A percentile compares a stretch with the other conserved stretches of the same genome.
Conservation (phyloP, 495 filamentous ascomycete species). For the Aspergillus nidulans region DNA sequence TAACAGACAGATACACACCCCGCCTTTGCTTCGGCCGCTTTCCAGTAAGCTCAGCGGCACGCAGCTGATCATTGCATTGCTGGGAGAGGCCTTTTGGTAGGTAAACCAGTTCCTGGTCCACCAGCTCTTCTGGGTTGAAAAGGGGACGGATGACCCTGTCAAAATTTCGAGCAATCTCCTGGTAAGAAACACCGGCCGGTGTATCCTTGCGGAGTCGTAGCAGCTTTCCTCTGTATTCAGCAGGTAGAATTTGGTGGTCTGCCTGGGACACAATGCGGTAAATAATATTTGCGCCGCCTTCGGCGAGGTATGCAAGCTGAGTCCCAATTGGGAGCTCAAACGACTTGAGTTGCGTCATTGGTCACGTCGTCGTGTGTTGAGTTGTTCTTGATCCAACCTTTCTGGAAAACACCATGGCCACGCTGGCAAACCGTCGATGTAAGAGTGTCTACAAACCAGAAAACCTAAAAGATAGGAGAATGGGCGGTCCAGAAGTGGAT, state of each 20-base stretch:
- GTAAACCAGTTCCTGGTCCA: conserved; percentile 55
- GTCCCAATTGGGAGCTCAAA: conserved; percentile 39
- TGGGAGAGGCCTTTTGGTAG: conserved; percentile 43
- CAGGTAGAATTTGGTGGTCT: conserved; percentile 19
- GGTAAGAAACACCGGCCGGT: conserved; percentile 49
- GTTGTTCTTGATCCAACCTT: conserved; percentile 6
- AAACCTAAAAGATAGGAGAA: not conserved
- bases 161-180: conserved; percentile 54
- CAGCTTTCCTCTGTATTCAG: conserved; percentile 44
- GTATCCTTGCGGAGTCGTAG: conserved; percentile 64
- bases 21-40: conserved; percentile 42
- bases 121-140: conserved; percentile 53
- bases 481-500: not conserved
- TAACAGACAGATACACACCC: conserved; percentile 55
- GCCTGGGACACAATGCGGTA: conserved; percentile 49
- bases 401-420: conserved; percentile 22
- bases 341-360: conserved; percentile 37
- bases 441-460: conserved; percentile 6
- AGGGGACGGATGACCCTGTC: conserved; percentile 53
- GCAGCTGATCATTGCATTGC: conserved; percentile 50
- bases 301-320: conserved; percentile 51
- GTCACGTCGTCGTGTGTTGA: conserved; percentile 14
- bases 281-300: conserved; percentile 71
- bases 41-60: conserved; percentile 25
- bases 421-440: not conserved